Percentiles rank a stretch among this genome's conserved stretches.
phyloP scores from a whole-genome alignment of 371 early-diverging fungal species.

The Choanephora cucurbitarum region DNA sequence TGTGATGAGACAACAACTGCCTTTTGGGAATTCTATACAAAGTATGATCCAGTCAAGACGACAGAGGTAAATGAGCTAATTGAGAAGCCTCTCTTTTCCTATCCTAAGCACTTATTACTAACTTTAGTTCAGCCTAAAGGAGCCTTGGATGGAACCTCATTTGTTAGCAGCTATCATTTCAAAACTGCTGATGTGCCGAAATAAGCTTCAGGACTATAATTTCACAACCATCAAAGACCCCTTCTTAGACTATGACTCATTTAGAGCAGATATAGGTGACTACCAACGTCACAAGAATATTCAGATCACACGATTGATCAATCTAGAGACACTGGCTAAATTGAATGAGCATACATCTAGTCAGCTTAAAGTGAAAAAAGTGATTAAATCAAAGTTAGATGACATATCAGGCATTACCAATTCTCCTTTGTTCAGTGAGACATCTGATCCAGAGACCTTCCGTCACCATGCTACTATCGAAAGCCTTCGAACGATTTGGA shows the following conservation, averaged over 20 bases:
- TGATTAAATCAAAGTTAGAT: conserved; percentile 63
- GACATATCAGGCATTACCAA: conserved; percentile 59
- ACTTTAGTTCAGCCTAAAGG: conserved; percentile 35
- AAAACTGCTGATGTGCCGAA: conserved; percentile 54
- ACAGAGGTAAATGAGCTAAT: conserved; percentile 41
- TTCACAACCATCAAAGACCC: conserved; percentile 71
- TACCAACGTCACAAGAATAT: conserved; percentile 54
- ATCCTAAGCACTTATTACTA: neutral
- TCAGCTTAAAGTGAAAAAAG: conserved; percentile 57
- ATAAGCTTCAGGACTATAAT: conserved; percentile 60
- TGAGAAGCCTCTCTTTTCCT: neutral
- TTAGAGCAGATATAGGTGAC: conserved; percentile 53
- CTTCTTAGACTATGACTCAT: conserved; percentile 57
- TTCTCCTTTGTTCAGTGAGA: conserved; percentile 50
- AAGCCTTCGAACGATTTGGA: conserved; percentile 61
- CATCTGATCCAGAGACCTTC: conserved; percentile 63
- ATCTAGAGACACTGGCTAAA: conserved; percentile 44
- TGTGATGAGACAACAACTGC: conserved; percentile 63
- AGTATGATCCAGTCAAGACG: conserved; percentile 50
- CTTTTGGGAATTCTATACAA: conserved; percentile 51
- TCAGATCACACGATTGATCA: conserved; percentile 31
- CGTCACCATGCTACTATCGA: conserved; percentile 61
- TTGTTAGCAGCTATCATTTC: conserved; percentile 61
- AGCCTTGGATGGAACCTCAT: conserved; percentile 63
- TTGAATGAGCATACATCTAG: conserved; percentile 39